A percentile compares a stretch with the other conserved stretches of the same genome.
Conservation (phyloP, 257 asterid species). For the Solanum appendiculatum region DNA sequence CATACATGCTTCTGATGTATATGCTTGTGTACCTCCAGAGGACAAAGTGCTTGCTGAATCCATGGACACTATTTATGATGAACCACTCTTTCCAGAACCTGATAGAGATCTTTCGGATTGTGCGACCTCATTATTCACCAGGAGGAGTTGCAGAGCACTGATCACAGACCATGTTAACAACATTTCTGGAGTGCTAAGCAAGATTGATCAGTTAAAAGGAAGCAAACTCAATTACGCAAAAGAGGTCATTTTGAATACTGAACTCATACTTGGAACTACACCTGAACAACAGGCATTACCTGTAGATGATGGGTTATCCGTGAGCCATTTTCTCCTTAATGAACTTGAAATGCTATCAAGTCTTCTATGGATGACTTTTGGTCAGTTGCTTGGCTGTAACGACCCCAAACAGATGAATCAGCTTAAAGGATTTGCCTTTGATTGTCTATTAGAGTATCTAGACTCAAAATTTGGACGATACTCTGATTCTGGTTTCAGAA, state of each 20-base stretch:
- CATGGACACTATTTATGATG: conserved; percentile 17
- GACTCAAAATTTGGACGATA: conserved; percentile 31
- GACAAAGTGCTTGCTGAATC: conserved; percentile 25
- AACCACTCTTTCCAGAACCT: conserved; percentile 13
- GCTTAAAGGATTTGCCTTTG: conserved; percentile 44
- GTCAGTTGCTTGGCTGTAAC: conserved; percentile 34
- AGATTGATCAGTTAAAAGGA: conserved; percentile 38
- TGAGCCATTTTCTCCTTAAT: conserved; percentile 44
- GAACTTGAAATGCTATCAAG: conserved; percentile 67
- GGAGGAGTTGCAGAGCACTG: conserved; percentile 18
- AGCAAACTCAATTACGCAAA: conserved; percentile 42
- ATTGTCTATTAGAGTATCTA: conserved; percentile 57
- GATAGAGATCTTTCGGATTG: conserved; percentile 36
- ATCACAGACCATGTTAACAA: conserved; percentile 25
- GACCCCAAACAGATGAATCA: conserved; percentile 33
- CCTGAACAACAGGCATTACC: conserved; percentile 10
- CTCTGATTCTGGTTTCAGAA: conserved; percentile 28
- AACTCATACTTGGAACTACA: conserved; percentile 40
- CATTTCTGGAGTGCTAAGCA: conserved; percentile 47
- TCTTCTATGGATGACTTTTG: conserved; percentile 54
- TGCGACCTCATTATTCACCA: conserved; percentile 24
- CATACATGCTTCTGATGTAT: not conserved
- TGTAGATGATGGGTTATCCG: conserved; percentile 32
- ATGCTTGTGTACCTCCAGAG: conserved; percentile 22
- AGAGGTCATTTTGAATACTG: conserved; percentile 55